Evolutionary conservation across 164 flowering plant species (phyloP).

Genomic region (Piper betle): DNA sequence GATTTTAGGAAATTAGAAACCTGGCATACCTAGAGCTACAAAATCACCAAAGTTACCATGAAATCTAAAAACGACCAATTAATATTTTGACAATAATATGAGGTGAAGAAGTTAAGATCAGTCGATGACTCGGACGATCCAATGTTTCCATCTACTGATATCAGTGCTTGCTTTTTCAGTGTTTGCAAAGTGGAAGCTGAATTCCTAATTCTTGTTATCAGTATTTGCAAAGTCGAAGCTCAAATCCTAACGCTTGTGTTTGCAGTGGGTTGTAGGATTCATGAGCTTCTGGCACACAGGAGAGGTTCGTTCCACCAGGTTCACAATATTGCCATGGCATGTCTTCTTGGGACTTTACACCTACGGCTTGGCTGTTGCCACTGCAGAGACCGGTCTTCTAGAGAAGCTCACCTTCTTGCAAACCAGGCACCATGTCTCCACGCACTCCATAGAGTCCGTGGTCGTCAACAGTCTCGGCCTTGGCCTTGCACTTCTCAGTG

Average conservation of each 20-base stretch:
- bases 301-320: slow-evolving; percentile 38
- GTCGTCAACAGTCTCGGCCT: slow-evolving; percentile 72
- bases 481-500: slow-evolving; percentile 58
- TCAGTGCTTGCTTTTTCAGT: too few species aligned
- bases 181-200: too few species aligned
- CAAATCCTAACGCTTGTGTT: neutral
- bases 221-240: neutral
- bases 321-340: slow-evolving; percentile 68
- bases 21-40: too few species aligned
- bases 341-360: slow-evolving; percentile 81
- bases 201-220: too few species aligned
- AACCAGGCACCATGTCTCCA: slow-evolving; percentile 30
- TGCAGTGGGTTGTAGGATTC: slow-evolving; percentile 85
- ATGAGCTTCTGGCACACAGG: slow-evolving; percentile 80
- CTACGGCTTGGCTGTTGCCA: slow-evolving; percentile 69
- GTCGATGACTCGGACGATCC: too few species aligned
- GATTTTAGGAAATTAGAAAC: too few species aligned
- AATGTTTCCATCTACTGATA: too few species aligned
- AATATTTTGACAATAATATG: too few species aligned
- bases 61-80: too few species aligned
- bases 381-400: slow-evolving; percentile 86
- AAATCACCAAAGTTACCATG: too few species aligned
- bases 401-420: slow-evolving; percentile 83
- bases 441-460: slow-evolving; percentile 44
- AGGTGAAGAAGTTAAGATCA: too few species aligned